Percentiles rank a stretch among this genome's conserved stretches.
These are phyloP conservation scores for Rusavskia elegans DNA, from an alignment of 495 filamentous ascomycete genomes.

Conservation along the genomic window DNA sequence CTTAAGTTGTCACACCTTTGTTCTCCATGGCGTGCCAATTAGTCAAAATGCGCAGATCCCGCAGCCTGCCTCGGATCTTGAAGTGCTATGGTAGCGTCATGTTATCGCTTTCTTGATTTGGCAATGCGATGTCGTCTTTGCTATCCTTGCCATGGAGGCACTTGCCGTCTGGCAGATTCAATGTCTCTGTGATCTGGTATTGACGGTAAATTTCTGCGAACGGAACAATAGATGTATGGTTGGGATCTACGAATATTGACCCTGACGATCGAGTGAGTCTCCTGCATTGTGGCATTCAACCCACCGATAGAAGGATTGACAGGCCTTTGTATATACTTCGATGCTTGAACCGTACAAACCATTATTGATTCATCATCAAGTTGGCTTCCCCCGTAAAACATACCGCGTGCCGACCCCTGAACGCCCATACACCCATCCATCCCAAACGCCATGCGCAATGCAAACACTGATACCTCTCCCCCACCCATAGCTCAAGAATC, in stretches of 20 bases:
- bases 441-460: not conserved
- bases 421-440: not conserved
- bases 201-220: not conserved
- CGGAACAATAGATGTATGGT: no score
- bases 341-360: no score
- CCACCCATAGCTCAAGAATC: conserved; percentile 13
- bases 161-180: not conserved
- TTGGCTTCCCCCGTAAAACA: not conserved
- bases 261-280: no score
- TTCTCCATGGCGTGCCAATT: conserved; percentile 67
- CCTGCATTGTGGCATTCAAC: no score
- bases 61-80: conserved; percentile 25
- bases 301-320: no score
- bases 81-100: conserved; percentile 9
- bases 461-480: not conserved
- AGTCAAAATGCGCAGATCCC: conserved; percentile 85
- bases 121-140: not conserved
- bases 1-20: conserved; percentile 77
- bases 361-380: not conserved
- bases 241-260: no score
- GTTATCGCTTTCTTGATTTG: conserved; percentile 2
- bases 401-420: not conserved
- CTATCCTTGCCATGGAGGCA: no score
- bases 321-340: not conserved
- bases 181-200: not conserved